Evolutionary conservation across 2,329 filamentous ascomycete species (phyloP).

Genomic region (Fusarium verticillioides): DNA sequence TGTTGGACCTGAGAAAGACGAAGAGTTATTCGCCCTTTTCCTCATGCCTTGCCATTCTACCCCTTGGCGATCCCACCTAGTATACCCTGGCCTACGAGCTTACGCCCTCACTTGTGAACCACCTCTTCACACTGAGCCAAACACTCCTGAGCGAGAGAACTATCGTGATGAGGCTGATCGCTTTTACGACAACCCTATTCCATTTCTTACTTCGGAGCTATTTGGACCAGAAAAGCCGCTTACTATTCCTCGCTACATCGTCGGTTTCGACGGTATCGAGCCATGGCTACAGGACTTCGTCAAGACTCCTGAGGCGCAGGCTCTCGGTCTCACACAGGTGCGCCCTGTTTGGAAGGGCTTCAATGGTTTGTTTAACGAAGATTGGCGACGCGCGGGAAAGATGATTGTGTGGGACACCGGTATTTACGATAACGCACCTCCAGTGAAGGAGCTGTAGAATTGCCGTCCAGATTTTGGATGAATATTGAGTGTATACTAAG

Average conservation of each 20-base stretch:
- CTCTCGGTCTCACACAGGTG: slow-evolving; percentile 54
- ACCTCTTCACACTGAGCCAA: slow-evolving; percentile 74
- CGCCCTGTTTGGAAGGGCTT: slow-evolving; percentile 65
- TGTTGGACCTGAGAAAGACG: slow-evolving; percentile 45
- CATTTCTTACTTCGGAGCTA: slow-evolving; percentile 68
- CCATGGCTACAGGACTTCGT: slow-evolving; percentile 58
- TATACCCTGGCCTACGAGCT: slow-evolving; percentile 78
- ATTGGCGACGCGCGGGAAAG: slow-evolving; percentile 65
- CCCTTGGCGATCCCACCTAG: slow-evolving; percentile 89
- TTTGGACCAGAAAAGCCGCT: slow-evolving; percentile 47
- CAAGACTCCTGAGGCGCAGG: slow-evolving; percentile 51
- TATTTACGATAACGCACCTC: slow-evolving; percentile 41
- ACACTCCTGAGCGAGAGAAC: slow-evolving; percentile 66
- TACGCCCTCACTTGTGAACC: slow-evolving; percentile 93
- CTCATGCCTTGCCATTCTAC: slow-evolving; percentile 97
- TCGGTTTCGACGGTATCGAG: slow-evolving; percentile 71
- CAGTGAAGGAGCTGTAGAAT: background rate
- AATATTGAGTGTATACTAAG: background rate
- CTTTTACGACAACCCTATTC: slow-evolving; percentile 77
- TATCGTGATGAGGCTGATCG: slow-evolving; percentile 93
- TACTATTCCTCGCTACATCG: slow-evolving; percentile 64
- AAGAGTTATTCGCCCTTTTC: slow-evolving; percentile 76
- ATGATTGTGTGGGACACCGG: slow-evolving; percentile 70
- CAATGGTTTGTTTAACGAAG: slow-evolving; percentile 73
- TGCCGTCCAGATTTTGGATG: background rate